These are phyloP conservation scores for Tetrastigma voinierianum DNA, from an alignment of 164 flowering plant species.

Conservation along the genomic window DNA sequence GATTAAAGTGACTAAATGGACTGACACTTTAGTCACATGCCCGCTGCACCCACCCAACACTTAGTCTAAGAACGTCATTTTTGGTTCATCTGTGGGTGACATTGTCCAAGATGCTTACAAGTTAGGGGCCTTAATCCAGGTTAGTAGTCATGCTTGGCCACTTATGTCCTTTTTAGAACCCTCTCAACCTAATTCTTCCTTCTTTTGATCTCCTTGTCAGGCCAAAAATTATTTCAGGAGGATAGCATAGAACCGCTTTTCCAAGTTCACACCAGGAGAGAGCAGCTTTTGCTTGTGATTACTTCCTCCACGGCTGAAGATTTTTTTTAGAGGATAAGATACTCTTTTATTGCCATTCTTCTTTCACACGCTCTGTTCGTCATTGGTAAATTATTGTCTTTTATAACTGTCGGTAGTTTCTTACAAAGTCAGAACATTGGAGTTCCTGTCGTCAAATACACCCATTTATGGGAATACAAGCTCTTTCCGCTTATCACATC, in stretches of 20 bases:
- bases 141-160: neutral
- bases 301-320: slow-evolving; percentile 2
- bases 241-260: slow-evolving; percentile 15
- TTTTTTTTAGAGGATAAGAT: neutral
- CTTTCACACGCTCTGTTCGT: neutral
- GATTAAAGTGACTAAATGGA: too few species aligned
- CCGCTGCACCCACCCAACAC: too few species aligned
- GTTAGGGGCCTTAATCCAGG: too few species aligned
- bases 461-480: too few species aligned
- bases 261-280: neutral
- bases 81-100: too few species aligned
- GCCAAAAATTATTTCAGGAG: slow-evolving; percentile 35
- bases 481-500: too few species aligned
- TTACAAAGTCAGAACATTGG: too few species aligned
- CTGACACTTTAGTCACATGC: too few species aligned
- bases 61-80: too few species aligned
- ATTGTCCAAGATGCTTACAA: too few species aligned
- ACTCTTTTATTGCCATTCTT: neutral
- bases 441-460: too few species aligned
- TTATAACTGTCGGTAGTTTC: neutral
- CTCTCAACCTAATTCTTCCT: too few species aligned
- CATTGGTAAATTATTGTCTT: neutral
- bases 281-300: neutral
- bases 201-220: slow-evolving; percentile 24
- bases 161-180: neutral